Evolutionary conservation across 2,329 filamentous ascomycete genomes (phyloP).

Genomic region (Colletotrichum camelliae): DNA sequence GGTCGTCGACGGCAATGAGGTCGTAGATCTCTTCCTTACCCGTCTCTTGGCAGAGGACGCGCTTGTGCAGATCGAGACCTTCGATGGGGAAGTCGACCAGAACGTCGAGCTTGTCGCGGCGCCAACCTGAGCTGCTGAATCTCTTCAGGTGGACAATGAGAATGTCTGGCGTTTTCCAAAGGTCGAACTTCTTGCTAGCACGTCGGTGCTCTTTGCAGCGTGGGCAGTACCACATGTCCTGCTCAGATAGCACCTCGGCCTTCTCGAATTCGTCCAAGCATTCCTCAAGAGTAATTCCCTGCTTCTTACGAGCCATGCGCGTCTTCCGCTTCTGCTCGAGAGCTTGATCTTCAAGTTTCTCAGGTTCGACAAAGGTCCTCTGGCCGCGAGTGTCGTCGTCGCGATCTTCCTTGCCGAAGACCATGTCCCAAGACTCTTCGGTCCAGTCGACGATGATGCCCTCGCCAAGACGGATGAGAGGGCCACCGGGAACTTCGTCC

Average conservation of each 20-base stretch:
- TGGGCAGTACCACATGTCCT: constrained; percentile 97
- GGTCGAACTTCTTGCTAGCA: constrained; percentile 94
- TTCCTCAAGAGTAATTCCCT: constrained; percentile 84
- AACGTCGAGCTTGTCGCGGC: constrained; percentile 90
- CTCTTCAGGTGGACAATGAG: constrained; percentile 94
- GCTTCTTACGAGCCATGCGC: constrained; percentile 58
- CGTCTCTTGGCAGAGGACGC: constrained; percentile 80
- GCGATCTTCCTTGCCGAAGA: constrained; percentile 63
- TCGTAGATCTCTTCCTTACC: constrained; percentile 89
- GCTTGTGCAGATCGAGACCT: constrained; percentile 79
- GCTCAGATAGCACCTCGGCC: constrained; percentile 90
- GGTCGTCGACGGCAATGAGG: constrained; percentile 93
- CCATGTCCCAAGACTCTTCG: constrained; percentile 68
- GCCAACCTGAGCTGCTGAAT: constrained; percentile 83
- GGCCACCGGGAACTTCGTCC: constrained; percentile 49
- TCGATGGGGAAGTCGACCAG: constrained; percentile 91
- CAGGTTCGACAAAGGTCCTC: constrained; percentile 59
- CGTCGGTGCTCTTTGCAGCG: constrained; percentile 92
- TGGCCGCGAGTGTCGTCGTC: constrained; percentile 59
- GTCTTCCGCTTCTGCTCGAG: constrained; percentile 68
- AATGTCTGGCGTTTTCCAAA: constrained; percentile 97
- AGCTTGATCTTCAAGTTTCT: constrained; percentile 65
- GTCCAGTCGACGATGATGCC: constrained; percentile 89
- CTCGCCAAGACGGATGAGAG: constrained; percentile 81
- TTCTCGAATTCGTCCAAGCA: constrained; percentile 95